Evolutionary conservation across 495 filamentous ascomycete species (phyloP).

Genomic region (Amniculicola lignicola): DNA sequence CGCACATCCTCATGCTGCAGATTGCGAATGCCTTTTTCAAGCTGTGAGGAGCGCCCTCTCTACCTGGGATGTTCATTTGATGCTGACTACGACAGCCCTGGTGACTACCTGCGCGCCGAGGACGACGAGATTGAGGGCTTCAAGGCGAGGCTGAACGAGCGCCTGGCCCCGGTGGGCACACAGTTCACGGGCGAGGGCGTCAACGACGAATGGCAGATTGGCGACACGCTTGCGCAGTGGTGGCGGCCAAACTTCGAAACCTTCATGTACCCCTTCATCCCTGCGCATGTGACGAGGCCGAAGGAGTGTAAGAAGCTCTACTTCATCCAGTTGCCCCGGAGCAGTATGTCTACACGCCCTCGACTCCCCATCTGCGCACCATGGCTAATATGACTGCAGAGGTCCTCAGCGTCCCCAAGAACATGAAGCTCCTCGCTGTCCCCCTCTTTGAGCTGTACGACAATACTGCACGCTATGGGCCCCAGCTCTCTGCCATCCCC

Average conservation of each 20-base stretch:
- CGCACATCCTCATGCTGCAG: conserved; percentile 96
- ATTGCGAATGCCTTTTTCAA: conserved; percentile 99
- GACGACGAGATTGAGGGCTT: conserved; percentile 92
- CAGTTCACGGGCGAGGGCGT: conserved; percentile 84
- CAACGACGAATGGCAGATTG: conserved; percentile 87
- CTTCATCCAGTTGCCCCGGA: conserved; percentile 87
- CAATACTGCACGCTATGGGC: conserved; percentile 90
- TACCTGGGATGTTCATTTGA: not conserved
- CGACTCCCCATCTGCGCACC: not conserved
- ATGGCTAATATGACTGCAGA: conserved; percentile 51
- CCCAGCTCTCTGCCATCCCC: conserved; percentile 92
- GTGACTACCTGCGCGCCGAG: conserved; percentile 87
- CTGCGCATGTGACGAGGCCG: conserved; percentile 88
- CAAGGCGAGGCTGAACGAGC: conserved; percentile 86
- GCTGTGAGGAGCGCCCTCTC: conserved; percentile 58
- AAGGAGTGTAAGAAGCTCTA: conserved; percentile 99
- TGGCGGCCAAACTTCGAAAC: conserved; percentile 99
- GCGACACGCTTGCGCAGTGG: conserved; percentile 94
- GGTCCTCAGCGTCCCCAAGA: conserved; percentile 96
- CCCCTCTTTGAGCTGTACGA: conserved; percentile 97
- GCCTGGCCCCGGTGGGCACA: conserved; percentile 83
- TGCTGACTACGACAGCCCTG: conserved; percentile 56
- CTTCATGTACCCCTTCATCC: conserved; percentile 98
- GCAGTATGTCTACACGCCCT: conserved; percentile 66
- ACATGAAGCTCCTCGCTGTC: conserved; percentile 98